Evolutionary conservation across 345 rosid genomes (phyloP).

Genomic region (Microthlaspi erraticum): DNA sequence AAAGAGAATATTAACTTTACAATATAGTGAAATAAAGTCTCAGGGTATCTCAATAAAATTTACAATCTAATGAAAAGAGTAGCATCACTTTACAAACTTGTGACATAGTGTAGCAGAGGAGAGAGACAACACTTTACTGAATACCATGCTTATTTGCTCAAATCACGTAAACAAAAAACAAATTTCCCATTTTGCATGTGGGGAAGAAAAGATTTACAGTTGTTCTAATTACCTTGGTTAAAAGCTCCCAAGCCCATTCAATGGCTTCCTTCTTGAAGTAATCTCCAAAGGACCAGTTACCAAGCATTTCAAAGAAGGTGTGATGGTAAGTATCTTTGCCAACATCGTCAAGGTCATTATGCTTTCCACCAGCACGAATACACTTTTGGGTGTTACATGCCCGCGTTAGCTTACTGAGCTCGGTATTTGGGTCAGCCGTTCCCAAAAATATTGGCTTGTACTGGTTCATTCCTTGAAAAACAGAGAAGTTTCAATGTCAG

Average conservation of each 20-base stretch:
- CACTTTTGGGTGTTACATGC: conserved; percentile 97
- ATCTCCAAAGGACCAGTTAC: conserved; percentile 99
- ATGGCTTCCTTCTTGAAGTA: conserved; percentile 96
- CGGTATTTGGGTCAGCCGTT: conserved; percentile 81
- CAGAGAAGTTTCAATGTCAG: conserved; percentile 21
- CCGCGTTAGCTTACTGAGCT: conserved; percentile 71
- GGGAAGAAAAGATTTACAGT: background rate
- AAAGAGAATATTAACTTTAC: conserved; percentile 17
- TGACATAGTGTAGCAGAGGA: background rate
- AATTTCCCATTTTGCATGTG: background rate
- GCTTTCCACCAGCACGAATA: conserved; percentile 97
- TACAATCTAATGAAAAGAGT: conserved; percentile 4
- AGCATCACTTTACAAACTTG: conserved; percentile 17
- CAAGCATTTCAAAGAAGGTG: conserved; percentile 99
- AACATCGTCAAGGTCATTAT: conserved; percentile 96
- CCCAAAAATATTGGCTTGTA: conserved; percentile 92
- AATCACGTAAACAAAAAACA: conserved; percentile 7
- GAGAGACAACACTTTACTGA: conserved; percentile 2
- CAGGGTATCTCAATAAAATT: background rate
- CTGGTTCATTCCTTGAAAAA: conserved; percentile 87
- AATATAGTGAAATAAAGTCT: background rate
- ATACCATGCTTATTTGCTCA: background rate
- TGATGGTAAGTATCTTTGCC: conserved; percentile 99
- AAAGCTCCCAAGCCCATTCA: conserved; percentile 97
- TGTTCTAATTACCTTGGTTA: conserved; percentile 58